Percentiles rank a stretch among this genome's conserved stretches.
phyloP scores from a whole-genome alignment of 192 early-diverging fungal species.

The Paraglomus occultum region DNA sequence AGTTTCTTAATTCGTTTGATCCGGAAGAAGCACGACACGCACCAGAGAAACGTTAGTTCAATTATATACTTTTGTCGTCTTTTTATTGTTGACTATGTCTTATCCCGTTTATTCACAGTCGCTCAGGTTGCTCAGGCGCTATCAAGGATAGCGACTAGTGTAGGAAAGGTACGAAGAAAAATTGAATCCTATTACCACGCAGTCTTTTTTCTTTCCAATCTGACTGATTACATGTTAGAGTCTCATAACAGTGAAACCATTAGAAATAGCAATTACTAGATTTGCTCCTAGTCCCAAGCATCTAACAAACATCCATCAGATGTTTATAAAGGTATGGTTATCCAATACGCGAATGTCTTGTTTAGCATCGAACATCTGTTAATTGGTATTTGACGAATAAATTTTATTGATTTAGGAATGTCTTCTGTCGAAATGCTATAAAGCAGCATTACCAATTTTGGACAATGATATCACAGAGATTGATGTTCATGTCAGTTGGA shows the following conservation, averaged over 20 bases:
- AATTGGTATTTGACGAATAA: not conserved
- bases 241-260: slow-evolving; percentile 27
- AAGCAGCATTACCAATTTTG: slow-evolving; percentile 46
- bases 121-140: slow-evolving; percentile 19
- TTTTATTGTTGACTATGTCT: not conserved
- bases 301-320: slow-evolving; percentile 26
- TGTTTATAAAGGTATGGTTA: slow-evolving; percentile 21
- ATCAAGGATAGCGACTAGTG: slow-evolving; percentile 5
- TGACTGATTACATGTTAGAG: slow-evolving; percentile 15
- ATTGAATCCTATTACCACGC: too few relatives aligned
- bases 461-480: slow-evolving; percentile 52
- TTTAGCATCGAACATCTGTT: too few relatives aligned
- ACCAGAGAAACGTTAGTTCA: slow-evolving; percentile 23
- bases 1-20: slow-evolving; percentile 15
- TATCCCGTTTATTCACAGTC: not conserved
- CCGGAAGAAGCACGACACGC: not conserved
- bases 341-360: not conserved
- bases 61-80: not conserved
- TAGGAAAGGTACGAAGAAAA: slow-evolving; percentile 15
- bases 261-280: slow-evolving; percentile 15
- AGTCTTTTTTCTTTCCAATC: not conserved
- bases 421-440: slow-evolving; percentile 48
- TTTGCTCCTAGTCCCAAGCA: slow-evolving; percentile 23
- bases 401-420: slow-evolving; percentile 37
- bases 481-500: slow-evolving; percentile 38